Conservation (phyloP, 148 eudicot genomes). For the Chenopodium suecicum region DNA sequence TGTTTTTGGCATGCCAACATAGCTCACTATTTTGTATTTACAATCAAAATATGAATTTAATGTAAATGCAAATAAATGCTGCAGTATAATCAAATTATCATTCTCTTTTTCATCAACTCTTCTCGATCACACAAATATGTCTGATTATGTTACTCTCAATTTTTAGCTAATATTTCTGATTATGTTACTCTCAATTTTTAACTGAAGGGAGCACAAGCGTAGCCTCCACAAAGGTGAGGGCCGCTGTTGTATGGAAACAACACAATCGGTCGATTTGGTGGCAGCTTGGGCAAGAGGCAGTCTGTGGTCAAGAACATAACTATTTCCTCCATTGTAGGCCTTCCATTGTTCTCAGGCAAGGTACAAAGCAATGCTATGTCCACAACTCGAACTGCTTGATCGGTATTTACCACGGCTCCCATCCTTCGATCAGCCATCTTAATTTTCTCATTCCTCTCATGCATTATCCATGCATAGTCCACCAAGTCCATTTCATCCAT, state of each 20-base stretch:
- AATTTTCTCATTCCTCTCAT: constrained; percentile 50
- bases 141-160: background rate
- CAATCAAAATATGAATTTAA: background rate
- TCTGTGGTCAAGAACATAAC: constrained; percentile 44
- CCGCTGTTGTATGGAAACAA: constrained; percentile 39
- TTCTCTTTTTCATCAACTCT: no score
- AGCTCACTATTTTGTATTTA: background rate
- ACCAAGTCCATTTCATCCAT: constrained; percentile 46
- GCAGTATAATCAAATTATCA: no score
- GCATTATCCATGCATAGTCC: constrained; percentile 70
- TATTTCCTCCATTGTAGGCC: constrained; percentile 63
- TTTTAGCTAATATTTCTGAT: background rate
- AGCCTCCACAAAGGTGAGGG: constrained; percentile 35
- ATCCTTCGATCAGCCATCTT: constrained; percentile 62
- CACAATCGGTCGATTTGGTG: constrained; percentile 54
- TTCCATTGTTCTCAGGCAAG: constrained; percentile 60
- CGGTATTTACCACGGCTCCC: constrained; percentile 52
- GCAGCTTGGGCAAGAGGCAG: constrained; percentile 49
- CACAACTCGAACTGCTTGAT: constrained; percentile 57
- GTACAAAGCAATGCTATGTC: constrained; percentile 71
- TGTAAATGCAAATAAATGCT: background rate
- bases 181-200: background rate
- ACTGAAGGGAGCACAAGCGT: constrained; percentile 33
- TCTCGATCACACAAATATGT: background rate
- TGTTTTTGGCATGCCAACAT: no score